These are phyloP conservation scores for Calocybe gambosa DNA, from an alignment of 1,284 basidiomycete species.

Conservation along the genomic window DNA sequence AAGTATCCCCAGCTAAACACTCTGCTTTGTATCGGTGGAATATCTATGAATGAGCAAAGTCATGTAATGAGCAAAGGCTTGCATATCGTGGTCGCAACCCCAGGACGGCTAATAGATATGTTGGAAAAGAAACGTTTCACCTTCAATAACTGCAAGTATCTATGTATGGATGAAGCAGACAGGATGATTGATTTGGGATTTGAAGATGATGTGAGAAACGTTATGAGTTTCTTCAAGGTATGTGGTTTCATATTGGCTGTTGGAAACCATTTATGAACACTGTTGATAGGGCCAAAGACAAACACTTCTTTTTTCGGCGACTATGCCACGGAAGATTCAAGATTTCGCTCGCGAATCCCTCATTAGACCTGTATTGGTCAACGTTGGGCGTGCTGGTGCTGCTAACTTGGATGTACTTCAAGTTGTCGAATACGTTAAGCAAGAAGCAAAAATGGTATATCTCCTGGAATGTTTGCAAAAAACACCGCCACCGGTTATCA, in stretches of 20 bases:
- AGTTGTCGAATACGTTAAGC: conserved; percentile 98
- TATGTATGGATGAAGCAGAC: conserved; percentile 99
- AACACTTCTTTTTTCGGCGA: conserved; percentile 95
- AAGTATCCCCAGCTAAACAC: conserved; percentile 83
- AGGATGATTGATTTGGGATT: conserved; percentile 99
- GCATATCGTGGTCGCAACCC: conserved; percentile 96
- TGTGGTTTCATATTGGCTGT: conserved; percentile 15
- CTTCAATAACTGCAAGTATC: conserved; percentile 87
- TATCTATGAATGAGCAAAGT: conserved; percentile 94
- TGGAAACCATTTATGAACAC: neutral
- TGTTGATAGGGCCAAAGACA: conserved; percentile 80
- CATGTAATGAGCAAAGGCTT: conserved; percentile 87
- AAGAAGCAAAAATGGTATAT: conserved; percentile 99
- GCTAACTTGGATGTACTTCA: conserved; percentile 97
- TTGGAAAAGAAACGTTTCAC: conserved; percentile 90
- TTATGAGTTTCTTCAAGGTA: conserved; percentile 98
- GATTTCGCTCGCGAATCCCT: conserved; percentile 97
- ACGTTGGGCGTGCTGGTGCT: conserved; percentile 96
- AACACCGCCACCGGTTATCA: conserved; percentile 96
- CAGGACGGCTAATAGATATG: conserved; percentile 95
- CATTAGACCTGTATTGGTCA: conserved; percentile 89
- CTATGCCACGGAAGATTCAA: conserved; percentile 98
- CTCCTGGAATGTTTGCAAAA: conserved; percentile 97
- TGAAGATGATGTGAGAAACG: conserved; percentile 96
- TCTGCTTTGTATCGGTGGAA: conserved; percentile 94